Base-by-base conservation (phyloP, 164 flowering plant species). In the Aristolochia californica region DNA sequence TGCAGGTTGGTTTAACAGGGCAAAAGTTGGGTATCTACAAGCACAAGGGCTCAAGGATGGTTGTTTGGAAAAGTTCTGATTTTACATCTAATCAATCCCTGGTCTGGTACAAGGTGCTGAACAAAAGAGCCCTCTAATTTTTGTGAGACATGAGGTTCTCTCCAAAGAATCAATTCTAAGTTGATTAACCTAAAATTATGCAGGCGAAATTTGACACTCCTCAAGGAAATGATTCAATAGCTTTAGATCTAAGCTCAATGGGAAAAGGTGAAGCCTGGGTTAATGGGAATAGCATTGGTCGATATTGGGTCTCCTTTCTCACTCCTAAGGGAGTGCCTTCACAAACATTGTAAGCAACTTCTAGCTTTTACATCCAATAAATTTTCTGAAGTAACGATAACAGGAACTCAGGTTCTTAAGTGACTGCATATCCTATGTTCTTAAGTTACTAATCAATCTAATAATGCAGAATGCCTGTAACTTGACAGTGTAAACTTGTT, bases 251-350 rank as follows among this genome's bases (percentile, higher is more conserved):
- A 28, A 63, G 65, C 10, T 47, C 78, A 18, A 82, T 86, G 89
- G 84, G 89, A 40, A 86, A 83, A 66, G 94, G 94, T n/a, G 80
- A 78, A 76, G 83, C 77, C 45, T 86, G 89, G 89, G 72, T 86
- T 14, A 86, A 86, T 62, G 94, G 89, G 5, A 70, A 76, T 16
- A 75, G 89, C 72, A 80, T 86, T 21, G 94, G 94, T 23, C 75
- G 94, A 25, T 86, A 78, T 58, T 86, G 94, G 94, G 73, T 75
- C 52, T 75, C 89, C 15, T 83, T 73, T 58, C 80, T 17, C 15
- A 75, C 70, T 26, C 21, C 74, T 0, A 50, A 60, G 1, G 87
- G 83, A 47, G 45, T 26, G 11, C 73, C 81, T 16, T 78, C 84
- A 30, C 89, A 83, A 63, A 68, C 51, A 61, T 57, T 78, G 94